A percentile compares a stretch with the other conserved stretches of the same genome.
These are phyloP conservation scores for Amanita rubescens DNA, from an alignment of 768 basidiomycete genomes.

Conservation along the genomic window DNA sequence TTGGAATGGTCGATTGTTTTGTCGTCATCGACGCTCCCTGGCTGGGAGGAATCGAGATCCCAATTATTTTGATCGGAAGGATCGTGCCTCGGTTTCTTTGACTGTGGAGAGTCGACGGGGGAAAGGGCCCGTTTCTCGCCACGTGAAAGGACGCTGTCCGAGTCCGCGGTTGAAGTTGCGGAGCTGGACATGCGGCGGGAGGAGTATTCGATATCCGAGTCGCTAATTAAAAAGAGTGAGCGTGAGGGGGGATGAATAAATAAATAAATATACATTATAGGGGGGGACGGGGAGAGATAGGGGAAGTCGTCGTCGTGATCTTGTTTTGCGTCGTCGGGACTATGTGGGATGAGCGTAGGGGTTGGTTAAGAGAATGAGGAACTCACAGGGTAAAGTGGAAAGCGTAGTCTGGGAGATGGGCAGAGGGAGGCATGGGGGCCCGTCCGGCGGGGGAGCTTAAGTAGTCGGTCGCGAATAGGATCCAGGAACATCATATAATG, in stretches of 20 bases:
- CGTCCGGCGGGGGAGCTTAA: conserved; percentile 12
- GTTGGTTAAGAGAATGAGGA: conserved; percentile 20
- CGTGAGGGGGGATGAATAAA: conserved; percentile 12
- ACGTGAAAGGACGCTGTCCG: conserved; percentile 54
- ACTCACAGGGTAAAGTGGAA: conserved; percentile 56
- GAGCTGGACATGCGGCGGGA: conserved; percentile 74
- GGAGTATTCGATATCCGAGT: conserved; percentile 50
- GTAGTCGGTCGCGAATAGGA: conserved; percentile 9
- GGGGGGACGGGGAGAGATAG: conserved; percentile 42
- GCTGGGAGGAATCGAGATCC: conserved; percentile 26
- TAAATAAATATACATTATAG: conserved; percentile 30
- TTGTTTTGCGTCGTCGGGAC: conserved; percentile 31
- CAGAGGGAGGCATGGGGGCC: conserved; percentile 13
- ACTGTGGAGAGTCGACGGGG: conserved; percentile 47
- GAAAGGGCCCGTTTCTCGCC: conserved; percentile 55
- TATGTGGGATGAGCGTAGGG: conserved; percentile 14
- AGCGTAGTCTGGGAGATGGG: conserved; percentile 53
- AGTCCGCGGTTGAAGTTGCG: conserved; percentile 60
- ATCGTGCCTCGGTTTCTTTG: conserved; percentile 38
- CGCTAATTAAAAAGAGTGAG: conserved; percentile 12
- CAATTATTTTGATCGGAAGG: conserved; percentile 25
- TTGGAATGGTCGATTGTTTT: conserved; percentile 39
- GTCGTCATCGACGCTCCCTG: conserved; percentile 27
- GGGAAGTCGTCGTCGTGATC: conserved; percentile 26
- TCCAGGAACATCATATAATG: conserved; percentile 8